Evolutionary conservation across 2,329 filamentous ascomycete species (phyloP).

Genomic region (Ophiocordyceps sinensis): DNA sequence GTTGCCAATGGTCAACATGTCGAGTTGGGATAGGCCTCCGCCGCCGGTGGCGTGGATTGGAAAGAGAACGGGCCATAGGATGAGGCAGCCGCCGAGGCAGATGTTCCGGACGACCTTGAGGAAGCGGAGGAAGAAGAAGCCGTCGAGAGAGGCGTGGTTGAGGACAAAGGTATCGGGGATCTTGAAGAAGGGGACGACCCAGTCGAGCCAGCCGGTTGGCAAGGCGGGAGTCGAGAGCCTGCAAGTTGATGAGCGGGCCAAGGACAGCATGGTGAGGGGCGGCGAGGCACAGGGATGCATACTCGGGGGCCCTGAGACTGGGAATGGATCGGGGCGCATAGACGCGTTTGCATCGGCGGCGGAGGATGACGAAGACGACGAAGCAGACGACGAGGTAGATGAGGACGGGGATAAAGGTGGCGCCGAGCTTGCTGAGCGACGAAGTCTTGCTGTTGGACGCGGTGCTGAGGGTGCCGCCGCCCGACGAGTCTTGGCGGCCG

Average conservation of each 20-base stretch:
- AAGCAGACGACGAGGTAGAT: slow-evolving; percentile 36
- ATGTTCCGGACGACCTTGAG: slow-evolving; percentile 58
- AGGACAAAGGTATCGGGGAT: slow-evolving; percentile 66
- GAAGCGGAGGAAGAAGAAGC: slow-evolving; percentile 76
- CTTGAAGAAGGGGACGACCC: slow-evolving; percentile 52
- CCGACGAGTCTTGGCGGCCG: slow-evolving; percentile 16
- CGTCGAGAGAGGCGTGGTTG: slow-evolving; percentile 83
- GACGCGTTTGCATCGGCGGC: slow-evolving; percentile 33
- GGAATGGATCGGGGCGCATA: slow-evolving; percentile 39
- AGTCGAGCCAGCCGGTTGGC: slow-evolving; percentile 50
- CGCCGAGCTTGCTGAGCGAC: slow-evolving; percentile 23
- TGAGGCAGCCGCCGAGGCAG: slow-evolving; percentile 66
- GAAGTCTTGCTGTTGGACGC: slow-evolving; percentile 17
- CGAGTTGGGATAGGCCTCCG: slow-evolving; percentile 47
- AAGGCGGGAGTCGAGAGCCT: slow-evolving; percentile 1
- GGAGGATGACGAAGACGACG: slow-evolving; percentile 31
- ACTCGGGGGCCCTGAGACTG: slow-evolving; percentile 30
- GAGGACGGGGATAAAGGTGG: slow-evolving; percentile 39
- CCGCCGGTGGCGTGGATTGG: slow-evolving; percentile 80
- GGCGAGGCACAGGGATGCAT: slow-evolving; percentile 4
- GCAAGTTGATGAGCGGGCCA: background rate
- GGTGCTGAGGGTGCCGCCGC: slow-evolving; percentile 19
- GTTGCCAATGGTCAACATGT: slow-evolving; percentile 69
- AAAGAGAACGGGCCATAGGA: slow-evolving; percentile 78
- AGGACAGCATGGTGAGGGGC: background rate